phyloP scores from a whole-genome alignment of 495 filamentous ascomycete genomes.

The Penicillium dipodomyicola region DNA sequence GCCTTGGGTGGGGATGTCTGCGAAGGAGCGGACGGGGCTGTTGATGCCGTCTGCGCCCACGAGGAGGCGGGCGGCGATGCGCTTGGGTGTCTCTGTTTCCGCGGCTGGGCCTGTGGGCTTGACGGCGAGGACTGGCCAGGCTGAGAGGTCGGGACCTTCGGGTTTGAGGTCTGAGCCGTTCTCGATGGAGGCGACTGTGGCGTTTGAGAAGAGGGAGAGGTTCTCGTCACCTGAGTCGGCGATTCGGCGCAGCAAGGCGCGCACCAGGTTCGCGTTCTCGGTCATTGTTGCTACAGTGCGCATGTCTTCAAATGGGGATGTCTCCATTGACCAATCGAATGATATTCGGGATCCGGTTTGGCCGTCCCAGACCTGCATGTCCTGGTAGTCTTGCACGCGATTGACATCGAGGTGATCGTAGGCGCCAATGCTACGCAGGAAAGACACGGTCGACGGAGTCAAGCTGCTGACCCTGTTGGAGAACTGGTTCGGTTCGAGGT shows the following conservation, averaged over 20 bases:
- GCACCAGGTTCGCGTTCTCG: conserved; percentile 87
- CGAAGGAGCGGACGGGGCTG: conserved; percentile 87
- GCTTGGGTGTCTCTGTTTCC: conserved; percentile 35
- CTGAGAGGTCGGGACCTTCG: conserved; percentile 69
- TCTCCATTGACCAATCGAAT: conserved; percentile 70
- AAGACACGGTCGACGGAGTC: conserved; percentile 76
- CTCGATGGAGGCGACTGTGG: conserved; percentile 71
- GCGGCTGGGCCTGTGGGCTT: conserved; percentile 37
- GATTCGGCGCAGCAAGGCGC: conserved; percentile 68
- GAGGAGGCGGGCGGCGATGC: conserved; percentile 75
- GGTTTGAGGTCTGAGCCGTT: conserved; percentile 61
- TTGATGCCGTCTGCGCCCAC: conserved; percentile 94
- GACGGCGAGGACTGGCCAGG: conserved; percentile 82
- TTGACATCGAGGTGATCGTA: conserved; percentile 71
- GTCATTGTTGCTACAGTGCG: conserved; percentile 89
- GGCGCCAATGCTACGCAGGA: conserved; percentile 73
- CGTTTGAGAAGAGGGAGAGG: conserved; percentile 68
- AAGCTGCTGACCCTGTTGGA: conserved; percentile 95
- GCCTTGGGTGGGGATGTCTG: conserved; percentile 76
- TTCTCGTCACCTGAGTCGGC: conserved; percentile 59
- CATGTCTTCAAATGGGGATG: conserved; percentile 45
- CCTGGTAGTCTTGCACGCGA: conserved; percentile 82
- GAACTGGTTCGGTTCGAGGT: conserved; percentile 64
- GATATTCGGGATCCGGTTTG: conserved; percentile 80
- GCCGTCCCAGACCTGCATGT: conserved; percentile 98